phyloP scores from a whole-genome alignment of 73 alveolate genomes.

The Paramecium sexaurelia region DNA sequence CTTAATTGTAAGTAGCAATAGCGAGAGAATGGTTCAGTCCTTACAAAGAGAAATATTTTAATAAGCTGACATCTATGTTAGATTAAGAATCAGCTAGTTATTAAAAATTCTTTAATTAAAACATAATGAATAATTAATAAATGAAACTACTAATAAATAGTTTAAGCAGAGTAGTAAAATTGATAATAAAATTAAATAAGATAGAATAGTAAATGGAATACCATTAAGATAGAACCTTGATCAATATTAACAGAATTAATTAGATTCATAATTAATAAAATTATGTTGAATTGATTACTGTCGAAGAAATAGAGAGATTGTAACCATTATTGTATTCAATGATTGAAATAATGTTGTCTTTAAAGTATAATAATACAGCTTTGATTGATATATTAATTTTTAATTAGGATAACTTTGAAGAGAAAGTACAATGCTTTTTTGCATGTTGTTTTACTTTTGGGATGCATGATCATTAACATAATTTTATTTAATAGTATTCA shows the following conservation, averaged over 20 bases:
- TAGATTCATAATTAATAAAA: neutral
- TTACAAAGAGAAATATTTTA: neutral
- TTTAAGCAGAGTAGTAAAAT: neutral
- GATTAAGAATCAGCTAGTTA: neutral
- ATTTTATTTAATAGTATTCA: neutral
- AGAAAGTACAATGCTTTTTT: neutral
- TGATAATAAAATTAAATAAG: neutral
- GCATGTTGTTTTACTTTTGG: conserved; percentile 42
- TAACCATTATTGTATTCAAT: neutral
- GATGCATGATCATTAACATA: neutral
- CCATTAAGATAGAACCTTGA: neutral
- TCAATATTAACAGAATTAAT: neutral
- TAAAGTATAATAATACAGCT: neutral
- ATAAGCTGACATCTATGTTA: neutral
- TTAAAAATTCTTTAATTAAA: neutral
- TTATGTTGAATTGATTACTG: neutral
- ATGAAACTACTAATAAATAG: neutral
- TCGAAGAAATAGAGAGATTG: neutral
- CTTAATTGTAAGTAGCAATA: neutral
- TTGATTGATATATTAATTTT: neutral
- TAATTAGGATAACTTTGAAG: neutral
- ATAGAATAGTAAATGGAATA: neutral
- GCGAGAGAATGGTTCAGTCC: conserved; percentile 30
- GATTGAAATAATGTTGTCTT: neutral
- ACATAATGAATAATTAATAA: neutral